Conservation (phyloP, 1,284 basidiomycete species). For the Caloboletus firmus region DNA sequence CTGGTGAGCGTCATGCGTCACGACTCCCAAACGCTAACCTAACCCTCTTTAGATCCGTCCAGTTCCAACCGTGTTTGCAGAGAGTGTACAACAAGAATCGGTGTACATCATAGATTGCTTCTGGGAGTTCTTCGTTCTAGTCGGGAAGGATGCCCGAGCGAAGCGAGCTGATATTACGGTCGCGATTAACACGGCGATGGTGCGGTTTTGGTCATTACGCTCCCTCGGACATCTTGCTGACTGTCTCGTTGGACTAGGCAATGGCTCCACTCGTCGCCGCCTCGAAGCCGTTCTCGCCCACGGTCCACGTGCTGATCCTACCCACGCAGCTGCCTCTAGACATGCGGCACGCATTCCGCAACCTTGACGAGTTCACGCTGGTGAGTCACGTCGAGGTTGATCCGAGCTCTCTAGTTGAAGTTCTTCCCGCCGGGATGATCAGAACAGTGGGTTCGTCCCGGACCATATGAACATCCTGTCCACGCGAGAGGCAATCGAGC, state of each 20-base stretch:
- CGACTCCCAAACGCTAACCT: not conserved
- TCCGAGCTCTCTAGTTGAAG: not conserved
- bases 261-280: constrained; percentile 50
- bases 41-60: constrained; percentile 31
- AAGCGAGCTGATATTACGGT: constrained; percentile 58
- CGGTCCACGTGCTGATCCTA: constrained; percentile 67
- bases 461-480: constrained; percentile 80
- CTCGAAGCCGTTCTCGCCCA: constrained; percentile 63
- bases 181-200: constrained; percentile 57
- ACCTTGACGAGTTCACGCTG: constrained; percentile 57
- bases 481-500: constrained; percentile 51
- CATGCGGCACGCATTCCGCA: constrained; percentile 62
- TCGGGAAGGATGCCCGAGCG: constrained; percentile 63
- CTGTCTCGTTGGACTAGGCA: constrained; percentile 40
- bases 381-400: constrained; percentile 41
- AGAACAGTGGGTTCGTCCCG: constrained; percentile 62
- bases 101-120: constrained; percentile 70
- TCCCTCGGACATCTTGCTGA: not conserved
- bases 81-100: constrained; percentile 34
- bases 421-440: not conserved
- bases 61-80: constrained; percentile 31
- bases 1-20: constrained; percentile 35
- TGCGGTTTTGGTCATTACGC: constrained; percentile 26
- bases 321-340: constrained; percentile 73
- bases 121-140: constrained; percentile 76